Percentiles rank a stretch among this genome's conserved stretches.
Evolutionary conservation across 2,329 filamentous ascomycete genomes (phyloP).

Genomic region (Xylariaceae sp.): DNA sequence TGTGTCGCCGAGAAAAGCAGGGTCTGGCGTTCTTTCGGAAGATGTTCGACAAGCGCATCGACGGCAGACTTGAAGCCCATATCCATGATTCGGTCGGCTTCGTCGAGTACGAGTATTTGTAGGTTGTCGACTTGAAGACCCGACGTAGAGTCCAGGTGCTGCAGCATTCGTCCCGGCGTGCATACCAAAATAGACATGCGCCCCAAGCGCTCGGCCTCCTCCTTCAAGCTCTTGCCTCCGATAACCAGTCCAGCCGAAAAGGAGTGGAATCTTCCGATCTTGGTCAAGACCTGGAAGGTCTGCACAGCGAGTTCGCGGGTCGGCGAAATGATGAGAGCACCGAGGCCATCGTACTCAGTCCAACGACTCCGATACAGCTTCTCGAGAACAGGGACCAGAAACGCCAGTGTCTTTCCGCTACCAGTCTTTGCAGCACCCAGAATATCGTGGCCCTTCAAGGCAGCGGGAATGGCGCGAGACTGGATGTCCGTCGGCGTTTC

Average conservation of each 20-base stretch:
- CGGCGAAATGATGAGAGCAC: slow-evolving; percentile 86
- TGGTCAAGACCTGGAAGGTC: slow-evolving; percentile 90
- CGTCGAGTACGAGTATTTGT: slow-evolving; percentile 88
- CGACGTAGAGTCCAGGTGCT: slow-evolving; percentile 92
- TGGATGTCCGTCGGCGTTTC: slow-evolving; percentile 89
- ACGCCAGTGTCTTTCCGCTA: slow-evolving; percentile 91
- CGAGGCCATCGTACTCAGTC: slow-evolving; percentile 85
- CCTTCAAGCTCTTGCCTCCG: slow-evolving; percentile 83
- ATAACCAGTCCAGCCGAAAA: slow-evolving; percentile 94
- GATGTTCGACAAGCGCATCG: slow-evolving; percentile 87
- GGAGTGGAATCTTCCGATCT: slow-evolving; percentile 79
- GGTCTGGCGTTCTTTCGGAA: slow-evolving; percentile 81
- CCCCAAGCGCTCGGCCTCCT: slow-evolving; percentile 75
- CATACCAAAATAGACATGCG: slow-evolving; percentile 97
- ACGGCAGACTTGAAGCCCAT: slow-evolving; percentile 92
- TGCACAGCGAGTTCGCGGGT: slow-evolving; percentile 90
- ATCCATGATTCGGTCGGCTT: slow-evolving; percentile 94
- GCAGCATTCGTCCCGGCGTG: slow-evolving; percentile 89
- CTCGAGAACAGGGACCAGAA: slow-evolving; percentile 86
- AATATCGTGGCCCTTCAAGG: slow-evolving; percentile 65
- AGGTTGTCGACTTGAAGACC: slow-evolving; percentile 85
- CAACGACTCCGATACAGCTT: slow-evolving; percentile 85
- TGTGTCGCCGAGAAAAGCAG: slow-evolving; percentile 95
- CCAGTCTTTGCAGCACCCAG: slow-evolving; percentile 94
- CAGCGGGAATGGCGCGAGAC: slow-evolving; percentile 78